A percentile compares a stretch with the other conserved stretches of the same genome.
Conservation (phyloP, 2,329 filamentous ascomycete genomes). For the Fusarium azukiicola region DNA sequence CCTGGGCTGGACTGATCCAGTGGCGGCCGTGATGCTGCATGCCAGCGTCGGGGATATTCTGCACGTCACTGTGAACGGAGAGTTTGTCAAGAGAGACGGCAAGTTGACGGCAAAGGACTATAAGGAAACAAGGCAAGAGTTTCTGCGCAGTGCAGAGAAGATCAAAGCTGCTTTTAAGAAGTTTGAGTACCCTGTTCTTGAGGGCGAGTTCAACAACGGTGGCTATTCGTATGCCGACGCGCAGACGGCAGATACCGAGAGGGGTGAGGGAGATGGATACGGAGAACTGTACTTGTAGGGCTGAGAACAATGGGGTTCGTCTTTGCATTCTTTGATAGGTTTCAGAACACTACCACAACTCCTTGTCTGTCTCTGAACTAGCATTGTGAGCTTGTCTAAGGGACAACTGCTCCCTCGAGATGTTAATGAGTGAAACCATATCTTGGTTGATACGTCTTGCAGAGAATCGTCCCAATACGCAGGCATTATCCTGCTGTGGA, state of each 20-base stretch:
- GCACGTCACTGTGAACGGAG: slow-evolving; percentile 69
- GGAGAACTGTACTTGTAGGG: slow-evolving; percentile 18
- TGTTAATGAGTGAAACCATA: no score
- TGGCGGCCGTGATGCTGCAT: slow-evolving; percentile 78
- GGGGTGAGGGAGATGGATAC: slow-evolving; percentile 21
- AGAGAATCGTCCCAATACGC: no score
- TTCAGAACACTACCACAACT: no score
- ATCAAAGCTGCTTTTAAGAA: slow-evolving; percentile 55
- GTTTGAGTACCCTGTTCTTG: slow-evolving; percentile 52
- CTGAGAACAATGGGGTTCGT: not conserved
- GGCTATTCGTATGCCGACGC: slow-evolving; percentile 27
- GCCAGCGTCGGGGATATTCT: slow-evolving; percentile 74
- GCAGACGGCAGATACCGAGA: slow-evolving; percentile 16
- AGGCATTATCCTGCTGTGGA: no score
- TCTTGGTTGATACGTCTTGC: no score
- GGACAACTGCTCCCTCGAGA: no score
- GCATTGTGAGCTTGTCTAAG: no score
- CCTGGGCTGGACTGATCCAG: slow-evolving; percentile 76
- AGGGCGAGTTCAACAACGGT: slow-evolving; percentile 47
- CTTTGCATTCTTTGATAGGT: not conserved
- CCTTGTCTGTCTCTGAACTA: no score
- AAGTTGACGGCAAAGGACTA: slow-evolving; percentile 59
- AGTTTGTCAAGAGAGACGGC: slow-evolving; percentile 65
- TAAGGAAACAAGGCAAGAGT: slow-evolving; percentile 53
- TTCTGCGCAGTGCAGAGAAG: slow-evolving; percentile 59